Evolutionary conservation across 345 rosid species (phyloP), one percentile per base, ranked within the genome.

Genomic region (Schrenkiella parvula): DNA sequence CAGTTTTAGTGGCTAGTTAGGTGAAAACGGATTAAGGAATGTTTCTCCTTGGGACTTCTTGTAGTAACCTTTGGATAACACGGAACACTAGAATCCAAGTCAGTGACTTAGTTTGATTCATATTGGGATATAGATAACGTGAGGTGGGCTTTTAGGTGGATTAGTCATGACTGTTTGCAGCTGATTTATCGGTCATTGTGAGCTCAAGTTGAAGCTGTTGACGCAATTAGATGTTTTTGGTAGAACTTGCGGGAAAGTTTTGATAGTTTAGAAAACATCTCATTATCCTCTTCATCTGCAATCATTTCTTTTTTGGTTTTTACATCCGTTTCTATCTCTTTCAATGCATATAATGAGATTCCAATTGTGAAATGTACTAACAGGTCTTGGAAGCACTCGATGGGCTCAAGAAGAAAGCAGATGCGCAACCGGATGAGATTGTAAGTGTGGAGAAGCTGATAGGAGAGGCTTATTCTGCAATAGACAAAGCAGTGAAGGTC

Each of bases 341-440:
- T n/a, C 26, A 22, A 8, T 65, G 2, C 37, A 53, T n/a, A 21
- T 14, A 17, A 46, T 11, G 37, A 50, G n/a, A 51, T 8, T 61
- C 42, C 21, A 17, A 2, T 18, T 57, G 68, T 0, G 28, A 25
- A 26, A 35, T 29, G 5, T 65, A 41, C 22, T 26, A 47, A 56
- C 83, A 95, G 99, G 99, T 84, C 63, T 66, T 95, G 87, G 91
- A 83, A 82, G 86, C 86, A 47, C 77, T 89, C 19, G 93, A 87
- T 56, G 85, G 71, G 68, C 86, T 91, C 60, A 91, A 56, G 86
- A 95, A 89, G 83, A 95, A 91, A 79, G n/a, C 83, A 6, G 91
- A 84, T 26, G 97, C 97, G 2, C 87, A 86, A 79, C 59, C 84
- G 1, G 95, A 87, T 64, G 95, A 95, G 64, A 87, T 95, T 47